phyloP scores from a whole-genome alignment of 176 grass and related monocot genomes.

The Melocanna baccifera region DNA sequence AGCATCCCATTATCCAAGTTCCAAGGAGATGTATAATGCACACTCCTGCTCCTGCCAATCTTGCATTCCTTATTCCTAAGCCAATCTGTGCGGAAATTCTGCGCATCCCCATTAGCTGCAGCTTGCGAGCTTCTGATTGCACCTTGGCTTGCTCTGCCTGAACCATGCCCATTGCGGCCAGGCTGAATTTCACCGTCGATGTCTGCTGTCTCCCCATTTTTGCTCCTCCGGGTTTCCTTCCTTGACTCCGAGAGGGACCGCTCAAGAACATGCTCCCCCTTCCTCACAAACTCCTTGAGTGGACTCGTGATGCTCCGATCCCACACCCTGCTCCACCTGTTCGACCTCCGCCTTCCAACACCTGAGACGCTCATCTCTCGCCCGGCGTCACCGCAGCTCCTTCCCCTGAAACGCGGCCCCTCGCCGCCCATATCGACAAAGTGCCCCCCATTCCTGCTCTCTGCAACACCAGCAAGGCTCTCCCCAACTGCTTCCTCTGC shows the following conservation, averaged over 20 bases:
- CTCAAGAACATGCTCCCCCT: conserved; percentile 61
- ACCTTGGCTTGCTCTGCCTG: conserved; percentile 34
- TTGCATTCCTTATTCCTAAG: conserved; percentile 57
- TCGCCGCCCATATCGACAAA: not conserved
- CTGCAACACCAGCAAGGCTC: not conserved
- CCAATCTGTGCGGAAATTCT: conserved; percentile 42
- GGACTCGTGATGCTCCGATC: conserved; percentile 70
- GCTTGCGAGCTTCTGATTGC: conserved; percentile 30
- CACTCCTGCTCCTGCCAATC: conserved; percentile 86
- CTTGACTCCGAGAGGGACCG: conserved; percentile 72
- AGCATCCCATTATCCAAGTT: conserved; percentile 87
- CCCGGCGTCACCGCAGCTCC: not conserved
- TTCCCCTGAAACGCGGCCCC: conserved; percentile 20
- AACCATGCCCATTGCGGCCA: conserved; percentile 12
- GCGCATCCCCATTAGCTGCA: conserved; percentile 26
- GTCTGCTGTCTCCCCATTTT: conserved; percentile 40
- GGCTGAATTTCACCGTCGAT: conserved; percentile 24
- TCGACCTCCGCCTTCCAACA: conserved; percentile 48
- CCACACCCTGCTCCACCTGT: conserved; percentile 72
- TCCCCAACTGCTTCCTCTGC: conserved; percentile 30
- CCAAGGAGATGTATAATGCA: conserved; percentile 87
- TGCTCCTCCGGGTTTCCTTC: conserved; percentile 48
- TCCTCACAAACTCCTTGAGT: conserved; percentile 63
- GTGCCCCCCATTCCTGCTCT: conserved; percentile 19
- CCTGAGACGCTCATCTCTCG: conserved; percentile 22